Evolutionary conservation across 2,329 filamentous ascomycete genomes (phyloP), one percentile per base, ranked within the genome.

Genomic region (Colletotrichum tamarilloi): DNA sequence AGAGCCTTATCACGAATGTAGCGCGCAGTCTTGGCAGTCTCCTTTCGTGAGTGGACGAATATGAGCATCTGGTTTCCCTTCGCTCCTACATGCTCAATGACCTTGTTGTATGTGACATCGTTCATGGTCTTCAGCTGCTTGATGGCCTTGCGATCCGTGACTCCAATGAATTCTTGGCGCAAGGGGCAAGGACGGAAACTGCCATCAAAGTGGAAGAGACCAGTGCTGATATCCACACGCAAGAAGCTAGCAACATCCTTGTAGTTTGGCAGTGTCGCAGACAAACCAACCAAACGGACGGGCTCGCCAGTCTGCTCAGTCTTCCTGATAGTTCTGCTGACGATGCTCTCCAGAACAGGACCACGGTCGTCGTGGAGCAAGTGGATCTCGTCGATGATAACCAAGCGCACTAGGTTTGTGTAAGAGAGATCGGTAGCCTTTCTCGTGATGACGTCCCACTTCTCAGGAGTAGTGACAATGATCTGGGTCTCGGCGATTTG

Each of bases 111-210:
- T 71, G 95, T 98, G 67, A 99, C 95, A 78, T 99, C 97, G 80
- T 99, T 99, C 97, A 99, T 99, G 1, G 94, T 97, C 88, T 98
- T 98, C 67, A 99, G 87, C 82, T 99, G 97, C 84, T 98, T 99
- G 85, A 99, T 99, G 6, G 97, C 94, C 82, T 98, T 98, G 85
- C 97, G 97, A 77, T 99, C 97, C 0, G 96, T 98, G 56, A 99
- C 94, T 66, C 97, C 97, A 77, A 99, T 94, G 80, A 98, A 99
- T 82, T 99, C 97, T 81, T 99, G 97, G 78, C 94, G 95, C 77
- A 99, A 84, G 1, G 97, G 97, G 81, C 97, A 99, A 74, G 97
- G 97, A 77, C 97, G 90, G 86, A 92, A 99, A 4, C 95, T 95
- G 56, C 94, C 94, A 82, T 99, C 97, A 77, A 99, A 99, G 82